phyloP scores from a whole-genome alignment of 31 red algal species.

The Bonnemaisonia californica region DNA sequence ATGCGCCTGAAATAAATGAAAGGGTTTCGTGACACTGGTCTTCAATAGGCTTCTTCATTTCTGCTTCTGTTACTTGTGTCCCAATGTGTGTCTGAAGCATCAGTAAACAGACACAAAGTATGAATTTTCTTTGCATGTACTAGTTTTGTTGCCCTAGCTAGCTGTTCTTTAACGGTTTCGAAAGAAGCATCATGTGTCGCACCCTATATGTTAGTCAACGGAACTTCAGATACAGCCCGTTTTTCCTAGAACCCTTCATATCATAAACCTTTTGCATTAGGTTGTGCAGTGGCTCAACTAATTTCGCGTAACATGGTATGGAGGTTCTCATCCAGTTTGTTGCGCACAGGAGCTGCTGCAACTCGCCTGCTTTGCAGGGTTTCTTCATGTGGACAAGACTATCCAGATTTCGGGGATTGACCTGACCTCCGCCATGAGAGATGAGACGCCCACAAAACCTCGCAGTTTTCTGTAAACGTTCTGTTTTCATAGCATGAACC shows the following conservation, averaged over 20 bases:
- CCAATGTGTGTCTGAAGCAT: constrained; percentile 44
- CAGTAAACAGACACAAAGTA: constrained; percentile 23
- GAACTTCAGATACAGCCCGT: not conserved
- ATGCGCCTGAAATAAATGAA: constrained; percentile 29
- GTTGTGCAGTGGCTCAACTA: constrained; percentile 18
- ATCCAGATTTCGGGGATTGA: constrained; percentile 32
- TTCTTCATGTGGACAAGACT: constrained; percentile 20
- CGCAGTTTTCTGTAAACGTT: not conserved
- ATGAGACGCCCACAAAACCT: constrained; percentile 43
- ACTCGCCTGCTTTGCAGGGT: constrained; percentile 12
- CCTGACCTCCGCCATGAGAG: not conserved
- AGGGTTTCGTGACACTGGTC: constrained; percentile 36
- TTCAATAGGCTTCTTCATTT: not conserved
- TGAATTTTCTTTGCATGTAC: constrained; percentile 30
- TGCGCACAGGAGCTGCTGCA: constrained; percentile 36
- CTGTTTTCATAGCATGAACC: constrained; percentile 2
- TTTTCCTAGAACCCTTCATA: constrained; percentile 3
- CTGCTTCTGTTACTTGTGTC: constrained; percentile 8
- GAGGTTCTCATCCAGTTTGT: constrained; percentile 40
- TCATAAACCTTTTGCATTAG: constrained; percentile 28
- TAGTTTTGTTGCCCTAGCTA: constrained; percentile 33
- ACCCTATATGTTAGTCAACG: constrained; percentile 8
- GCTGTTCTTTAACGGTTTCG: constrained; percentile 31
- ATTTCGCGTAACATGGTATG: constrained; percentile 11
- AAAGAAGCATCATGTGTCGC: constrained; percentile 44